Conservation (phyloP, 2,329 filamentous ascomycete genomes). For the Leptographium lundbergii region DNA sequence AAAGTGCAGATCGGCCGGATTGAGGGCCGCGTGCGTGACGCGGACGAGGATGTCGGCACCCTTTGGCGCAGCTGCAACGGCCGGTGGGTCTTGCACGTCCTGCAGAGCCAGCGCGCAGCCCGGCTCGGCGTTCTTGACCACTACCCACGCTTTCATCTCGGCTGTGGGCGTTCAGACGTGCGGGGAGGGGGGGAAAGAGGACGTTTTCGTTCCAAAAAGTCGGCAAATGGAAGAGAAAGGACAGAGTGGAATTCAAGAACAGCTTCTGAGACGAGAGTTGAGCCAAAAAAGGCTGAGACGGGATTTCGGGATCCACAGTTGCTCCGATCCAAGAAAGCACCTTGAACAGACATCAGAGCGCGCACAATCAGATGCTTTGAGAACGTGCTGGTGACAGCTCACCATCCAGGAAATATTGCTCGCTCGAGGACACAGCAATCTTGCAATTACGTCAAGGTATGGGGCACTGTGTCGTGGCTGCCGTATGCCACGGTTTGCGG, state of each 20-base stretch:
- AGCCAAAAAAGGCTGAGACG: background rate
- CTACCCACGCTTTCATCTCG: conserved; percentile 18
- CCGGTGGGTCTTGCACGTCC: background rate
- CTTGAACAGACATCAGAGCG: background rate
- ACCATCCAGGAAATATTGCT: background rate
- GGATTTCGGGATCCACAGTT: background rate
- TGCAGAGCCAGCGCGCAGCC: conserved; percentile 15
- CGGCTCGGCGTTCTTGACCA: conserved; percentile 16
- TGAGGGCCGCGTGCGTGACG: conserved; percentile 22
- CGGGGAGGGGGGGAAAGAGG: too few relatives aligned
- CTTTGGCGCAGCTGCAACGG: conserved; percentile 8
- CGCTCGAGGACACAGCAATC: background rate
- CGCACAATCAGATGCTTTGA: background rate
- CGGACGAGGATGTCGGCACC: conserved; percentile 15
- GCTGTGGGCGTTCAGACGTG: background rate
- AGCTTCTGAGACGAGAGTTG: background rate
- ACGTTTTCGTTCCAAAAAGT: background rate
- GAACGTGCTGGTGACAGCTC: background rate
- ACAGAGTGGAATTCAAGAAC: background rate
- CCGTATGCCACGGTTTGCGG: background rate
- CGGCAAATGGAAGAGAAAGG: background rate
- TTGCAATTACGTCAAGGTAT: background rate
- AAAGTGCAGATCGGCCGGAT: conserved; percentile 23
- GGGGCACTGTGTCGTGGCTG: background rate
- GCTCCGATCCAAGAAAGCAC: background rate